Conservation (phyloP, 2,329 filamentous ascomycete genomes). For the Aureobasidium leucospermi region DNA sequence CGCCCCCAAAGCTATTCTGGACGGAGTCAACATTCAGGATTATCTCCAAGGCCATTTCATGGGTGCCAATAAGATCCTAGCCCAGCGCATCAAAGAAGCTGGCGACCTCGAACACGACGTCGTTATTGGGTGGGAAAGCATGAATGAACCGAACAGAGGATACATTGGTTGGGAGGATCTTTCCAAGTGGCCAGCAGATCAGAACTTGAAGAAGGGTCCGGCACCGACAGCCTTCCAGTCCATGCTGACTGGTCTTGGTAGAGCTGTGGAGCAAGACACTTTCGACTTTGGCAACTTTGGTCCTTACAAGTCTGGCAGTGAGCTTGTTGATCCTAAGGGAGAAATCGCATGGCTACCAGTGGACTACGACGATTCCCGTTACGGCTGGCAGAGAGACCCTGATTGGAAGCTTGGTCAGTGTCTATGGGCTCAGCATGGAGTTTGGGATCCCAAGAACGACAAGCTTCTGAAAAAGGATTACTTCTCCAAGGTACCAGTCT, state of each 20-base stretch:
- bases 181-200: slow-evolving; percentile 71
- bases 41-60: slow-evolving; percentile 86
- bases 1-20: slow-evolving; percentile 90
- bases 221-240: slow-evolving; percentile 92
- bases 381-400: slow-evolving; percentile 82
- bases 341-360: slow-evolving; percentile 74
- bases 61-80: slow-evolving; percentile 70
- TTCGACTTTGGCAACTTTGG: slow-evolving; percentile 94
- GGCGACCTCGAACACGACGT: slow-evolving; percentile 80
- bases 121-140: slow-evolving; percentile 89
- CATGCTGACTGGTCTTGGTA: slow-evolving; percentile 82
- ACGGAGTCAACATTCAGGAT: slow-evolving; percentile 93
- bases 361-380: slow-evolving; percentile 78
- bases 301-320: slow-evolving; percentile 78
- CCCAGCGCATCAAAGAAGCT: slow-evolving; percentile 77
- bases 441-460: slow-evolving; percentile 82
- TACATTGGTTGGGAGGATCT: slow-evolving; percentile 78
- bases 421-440: slow-evolving; percentile 91
- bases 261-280: slow-evolving; percentile 79
- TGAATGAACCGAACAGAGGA: slow-evolving; percentile 92
- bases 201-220: slow-evolving; percentile 86
- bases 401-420: slow-evolving; percentile 92
- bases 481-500: slow-evolving; percentile 71
- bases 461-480: slow-evolving; percentile 76
- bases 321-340: slow-evolving; percentile 80